Evolutionary conservation across 1,139 yeast species (phyloP), one percentile per base, ranked within the genome.

Genomic region (Candida sanyaensis): DNA sequence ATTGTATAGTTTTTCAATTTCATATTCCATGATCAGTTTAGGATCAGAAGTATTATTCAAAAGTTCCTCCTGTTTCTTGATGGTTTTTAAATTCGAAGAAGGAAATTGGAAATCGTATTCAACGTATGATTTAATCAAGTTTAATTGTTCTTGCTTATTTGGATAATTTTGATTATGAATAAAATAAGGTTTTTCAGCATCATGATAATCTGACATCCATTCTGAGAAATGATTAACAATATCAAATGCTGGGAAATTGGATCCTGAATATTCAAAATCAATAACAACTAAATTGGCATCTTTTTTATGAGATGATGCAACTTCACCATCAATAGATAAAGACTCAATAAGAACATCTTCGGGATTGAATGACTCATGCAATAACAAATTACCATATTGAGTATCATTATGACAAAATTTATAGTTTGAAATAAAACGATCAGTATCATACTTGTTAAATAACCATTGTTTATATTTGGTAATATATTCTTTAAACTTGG

Each of bases 171-270:
- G 68, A 30, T 74, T 75, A 59, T 80, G 75, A 34, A 88, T 72
- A 47, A 71, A 80, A 61, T 86, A 82, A 2, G 96, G 81, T 47
- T 66, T 66, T 23, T 75, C 73, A 1, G 86, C 81, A 57, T 86
- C 83, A 60, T 87, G 90, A 63, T 92, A 93, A 68, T 93, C 90
- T 37, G 90, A 80, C 98, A 92, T 93, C 99, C 99, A 93, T 68
- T 93, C 99, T 55, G 88, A 80, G 51, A 80, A 79, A 68, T 93
- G 98, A 64, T 93, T 92, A 17, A 91, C 92, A 48, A 93, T 81
- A 64, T 93, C 99, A 63, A 76, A 88, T 0, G 96, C 96, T 1
- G 96, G 91, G 46, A 86, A 77, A 62, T 92, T 93, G n/a, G 96
- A 86, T 1, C 97, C 97, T 0, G 96, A 85, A 65, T 92, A 93